These are phyloP conservation scores for Periconia sp. DNA, from an alignment of 2,329 filamentous ascomycete species.

Conservation along the genomic window DNA sequence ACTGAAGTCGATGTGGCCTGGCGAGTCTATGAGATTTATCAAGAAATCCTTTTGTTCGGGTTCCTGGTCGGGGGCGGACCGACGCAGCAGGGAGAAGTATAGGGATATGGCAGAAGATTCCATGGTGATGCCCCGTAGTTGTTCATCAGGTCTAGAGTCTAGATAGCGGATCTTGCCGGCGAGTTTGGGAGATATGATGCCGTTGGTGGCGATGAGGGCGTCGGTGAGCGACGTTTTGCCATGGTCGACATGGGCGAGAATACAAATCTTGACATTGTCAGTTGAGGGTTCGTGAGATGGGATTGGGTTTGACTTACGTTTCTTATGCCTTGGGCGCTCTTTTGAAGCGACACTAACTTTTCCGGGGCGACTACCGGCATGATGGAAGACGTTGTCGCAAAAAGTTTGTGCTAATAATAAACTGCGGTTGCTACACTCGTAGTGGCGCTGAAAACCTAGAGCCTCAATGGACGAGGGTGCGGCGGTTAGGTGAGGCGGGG, in stretches of 20 bases:
- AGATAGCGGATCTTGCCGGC: slow-evolving; percentile 98
- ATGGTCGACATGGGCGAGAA: slow-evolving; percentile 95
- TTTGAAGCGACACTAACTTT: slow-evolving; percentile 87
- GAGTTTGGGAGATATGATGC: slow-evolving; percentile 96
- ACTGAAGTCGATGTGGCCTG: slow-evolving; percentile 97
- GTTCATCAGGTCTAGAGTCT: slow-evolving; percentile 94
- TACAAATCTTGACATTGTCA: slow-evolving; percentile 71
- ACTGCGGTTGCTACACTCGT: background rate
- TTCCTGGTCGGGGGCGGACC: slow-evolving; percentile 65
- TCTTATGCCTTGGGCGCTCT: slow-evolving; percentile 82
- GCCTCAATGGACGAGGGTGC: slow-evolving; percentile 4
- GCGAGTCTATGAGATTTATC: slow-evolving; percentile 96
- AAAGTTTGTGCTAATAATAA: background rate
- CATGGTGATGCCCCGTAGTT: slow-evolving; percentile 98
- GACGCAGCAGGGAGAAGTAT: slow-evolving; percentile 87
- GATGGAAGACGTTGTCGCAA: slow-evolving; percentile 29
- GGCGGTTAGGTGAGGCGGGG: background rate
- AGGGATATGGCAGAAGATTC: slow-evolving; percentile 97
- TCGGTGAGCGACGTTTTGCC: slow-evolving; percentile 98
- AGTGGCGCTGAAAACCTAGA: background rate
- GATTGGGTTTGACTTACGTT: slow-evolving; percentile 66
- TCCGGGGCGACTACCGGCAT: slow-evolving; percentile 95
- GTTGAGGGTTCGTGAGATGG: slow-evolving; percentile 21
- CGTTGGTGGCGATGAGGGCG: slow-evolving; percentile 94
- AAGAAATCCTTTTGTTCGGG: slow-evolving; percentile 85